Evolutionary conservation across 1,284 basidiomycete genomes (phyloP), one percentile per base, ranked within the genome.

Genomic region (Mycena sp.): DNA sequence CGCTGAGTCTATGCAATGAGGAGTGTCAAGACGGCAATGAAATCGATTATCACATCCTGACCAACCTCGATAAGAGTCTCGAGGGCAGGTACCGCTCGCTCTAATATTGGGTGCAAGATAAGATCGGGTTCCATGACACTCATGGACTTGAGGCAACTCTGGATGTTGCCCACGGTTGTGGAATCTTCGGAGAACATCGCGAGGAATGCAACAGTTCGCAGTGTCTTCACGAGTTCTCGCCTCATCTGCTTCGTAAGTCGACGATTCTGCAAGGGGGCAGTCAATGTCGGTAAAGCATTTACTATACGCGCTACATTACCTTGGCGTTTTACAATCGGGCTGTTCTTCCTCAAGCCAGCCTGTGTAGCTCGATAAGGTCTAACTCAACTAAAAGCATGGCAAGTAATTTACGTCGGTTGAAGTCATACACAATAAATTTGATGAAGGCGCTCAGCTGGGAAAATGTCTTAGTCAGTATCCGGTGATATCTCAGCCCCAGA

Each of bases 131-230:
- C 94, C 80, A 98, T 89, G 48, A 91, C 78, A 61, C 87, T 86
- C 84, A 95, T 87, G 14, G 87, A 90, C 73, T 91, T 91, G 66
- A 92, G 74, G 68, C 87, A 87, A 64, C 85, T 87, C 73, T 90
- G 88, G 57, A 91, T 86, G 70, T 91, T 90, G 29, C 80, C 75
- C 29, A 89, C 87, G 3, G 87, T 89, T 4, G 80, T 80, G 38
- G 80, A 79, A 69, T 91, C 91, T 75, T 93, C 92, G 30, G 93
- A 94, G 80, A 98, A 98, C 88, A 97, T 96, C 14, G 93, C 90
- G 23, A 97, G 83, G 23, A 98, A 81, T 0, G 91, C 89, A 26
- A 96, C 92, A 0, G 94, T 95, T 52, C 94, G 83, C 37, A 97
- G 81, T 37, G 87, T 90, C 68, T 91, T 90, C 21, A 96, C 94